phyloP scores from a whole-genome alignment of 2,329 filamentous ascomycete species.

The Pseudocercospora eumusae region DNA sequence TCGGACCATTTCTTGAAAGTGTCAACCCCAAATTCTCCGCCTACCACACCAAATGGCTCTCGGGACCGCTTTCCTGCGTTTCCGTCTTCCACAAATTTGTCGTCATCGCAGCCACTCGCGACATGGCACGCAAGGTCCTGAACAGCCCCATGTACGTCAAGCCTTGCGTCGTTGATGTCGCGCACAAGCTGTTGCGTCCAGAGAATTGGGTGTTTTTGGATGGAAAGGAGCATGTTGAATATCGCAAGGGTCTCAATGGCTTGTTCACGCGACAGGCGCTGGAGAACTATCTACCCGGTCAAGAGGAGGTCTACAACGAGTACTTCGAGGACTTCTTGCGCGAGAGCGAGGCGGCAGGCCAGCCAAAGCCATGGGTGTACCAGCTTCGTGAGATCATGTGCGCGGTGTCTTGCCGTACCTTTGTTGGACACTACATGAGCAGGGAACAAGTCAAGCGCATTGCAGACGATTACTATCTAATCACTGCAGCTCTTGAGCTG shows the following conservation, averaged over 20 bases:
- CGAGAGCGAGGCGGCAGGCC: slow-evolving; percentile 68
- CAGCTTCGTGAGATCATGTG: slow-evolving; percentile 94
- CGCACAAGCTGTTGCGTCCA: slow-evolving; percentile 86
- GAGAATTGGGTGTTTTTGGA: slow-evolving; percentile 98
- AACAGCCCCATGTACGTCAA: slow-evolving; percentile 91
- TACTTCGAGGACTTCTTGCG: slow-evolving; percentile 81
- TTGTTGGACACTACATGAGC: slow-evolving; percentile 92
- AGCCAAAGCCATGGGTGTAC: slow-evolving; percentile 84
- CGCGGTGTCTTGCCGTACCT: slow-evolving; percentile 92
- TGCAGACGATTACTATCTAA: slow-evolving; percentile 93
- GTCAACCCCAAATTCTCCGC: slow-evolving; percentile 88
- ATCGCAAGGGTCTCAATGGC: slow-evolving; percentile 92
- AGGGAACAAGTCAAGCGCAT: slow-evolving; percentile 91
- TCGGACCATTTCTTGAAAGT: slow-evolving; percentile 93
- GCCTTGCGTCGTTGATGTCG: slow-evolving; percentile 92
- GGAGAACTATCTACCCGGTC: slow-evolving; percentile 82
- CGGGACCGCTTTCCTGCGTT: slow-evolving; percentile 89
- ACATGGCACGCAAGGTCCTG: slow-evolving; percentile 95
- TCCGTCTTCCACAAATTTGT: slow-evolving; percentile 99
- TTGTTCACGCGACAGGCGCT: slow-evolving; percentile 91
- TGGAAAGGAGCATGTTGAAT: slow-evolving; percentile 91
- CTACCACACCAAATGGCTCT: slow-evolving; percentile 90
- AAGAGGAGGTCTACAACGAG: slow-evolving; percentile 85
- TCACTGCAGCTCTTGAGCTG: slow-evolving; percentile 91
- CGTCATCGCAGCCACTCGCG: slow-evolving; percentile 90